Conservation (phyloP, 768 basidiomycete genomes). For the Strobilomyces echinocephalus region DNA sequence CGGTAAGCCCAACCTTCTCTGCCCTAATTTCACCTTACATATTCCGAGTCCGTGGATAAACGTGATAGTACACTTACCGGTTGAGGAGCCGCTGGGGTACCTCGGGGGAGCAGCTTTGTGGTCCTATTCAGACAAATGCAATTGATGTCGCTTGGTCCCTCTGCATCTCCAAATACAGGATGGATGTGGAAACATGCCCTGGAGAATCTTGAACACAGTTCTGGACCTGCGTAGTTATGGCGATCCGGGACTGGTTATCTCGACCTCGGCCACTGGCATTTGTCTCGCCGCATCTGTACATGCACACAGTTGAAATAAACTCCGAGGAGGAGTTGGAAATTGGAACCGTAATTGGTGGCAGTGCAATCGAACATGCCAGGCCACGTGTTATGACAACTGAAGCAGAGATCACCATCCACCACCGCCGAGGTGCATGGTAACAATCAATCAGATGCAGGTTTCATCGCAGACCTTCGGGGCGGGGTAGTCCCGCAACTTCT, state of each 20-base stretch:
- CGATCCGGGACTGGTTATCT: conserved; percentile 1
- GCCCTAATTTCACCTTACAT: conserved; percentile 30
- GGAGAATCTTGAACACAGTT: conserved; percentile 23
- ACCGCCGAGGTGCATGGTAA: neutral
- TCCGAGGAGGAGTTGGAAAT: conserved; percentile 1
- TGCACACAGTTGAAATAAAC: neutral
- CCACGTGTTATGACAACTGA: conserved; percentile 13
- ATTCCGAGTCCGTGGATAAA: neutral
- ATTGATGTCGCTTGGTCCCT: conserved; percentile 17
- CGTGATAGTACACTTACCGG: conserved; percentile 4
- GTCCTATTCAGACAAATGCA: conserved; percentile 18
- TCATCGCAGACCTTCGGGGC: conserved; percentile 1
- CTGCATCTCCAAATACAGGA: conserved; percentile 7
- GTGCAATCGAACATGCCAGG: conserved; percentile 9
- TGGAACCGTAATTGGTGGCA: conserved; percentile 14
- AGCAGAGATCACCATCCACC: neutral
- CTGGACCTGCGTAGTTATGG: conserved; percentile 20
- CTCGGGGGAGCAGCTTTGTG: too few relatives aligned
- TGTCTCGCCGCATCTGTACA: too few relatives aligned
- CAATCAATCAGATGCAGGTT: conserved; percentile 11
- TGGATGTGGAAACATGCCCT: conserved; percentile 25
- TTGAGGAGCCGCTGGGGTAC: too few relatives aligned
- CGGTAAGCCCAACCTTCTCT: too few relatives aligned
- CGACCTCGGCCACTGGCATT: neutral
- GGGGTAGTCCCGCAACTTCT: neutral